phyloP scores from a whole-genome alignment of 768 basidiomycete genomes.

The Daedalea quercina region DNA sequence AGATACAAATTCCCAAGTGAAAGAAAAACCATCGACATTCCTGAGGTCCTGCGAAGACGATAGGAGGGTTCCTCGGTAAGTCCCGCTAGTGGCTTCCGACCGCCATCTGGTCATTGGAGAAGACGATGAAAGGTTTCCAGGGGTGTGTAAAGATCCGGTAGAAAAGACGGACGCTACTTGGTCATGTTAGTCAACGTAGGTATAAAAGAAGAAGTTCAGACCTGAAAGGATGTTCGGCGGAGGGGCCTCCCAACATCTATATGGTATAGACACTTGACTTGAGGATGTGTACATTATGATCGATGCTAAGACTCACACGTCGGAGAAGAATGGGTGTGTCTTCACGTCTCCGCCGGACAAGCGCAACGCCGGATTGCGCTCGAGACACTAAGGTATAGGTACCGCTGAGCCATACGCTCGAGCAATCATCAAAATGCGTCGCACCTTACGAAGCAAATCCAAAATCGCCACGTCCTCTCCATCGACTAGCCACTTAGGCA shows the following conservation, averaged over 20 bases:
- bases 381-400: slow-evolving; percentile 37
- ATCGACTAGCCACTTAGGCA: slow-evolving; percentile 20
- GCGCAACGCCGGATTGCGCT: slow-evolving; percentile 47
- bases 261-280: too few relatives aligned
- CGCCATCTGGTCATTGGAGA: too few relatives aligned
- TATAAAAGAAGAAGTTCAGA: too few relatives aligned
- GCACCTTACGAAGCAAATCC: slow-evolving; percentile 42
- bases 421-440: not conserved
- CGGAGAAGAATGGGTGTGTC: slow-evolving; percentile 41
- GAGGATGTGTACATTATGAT: too few relatives aligned
- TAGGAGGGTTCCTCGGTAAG: not conserved
- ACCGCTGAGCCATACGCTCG: not conserved
- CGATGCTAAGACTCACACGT: slow-evolving; percentile 31
- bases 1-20: not conserved
- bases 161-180: too few relatives aligned
- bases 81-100: not conserved
- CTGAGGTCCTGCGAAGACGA: not conserved
- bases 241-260: not conserved
- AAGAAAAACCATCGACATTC: not conserved
- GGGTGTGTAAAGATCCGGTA: too few relatives aligned
- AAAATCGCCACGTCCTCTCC: slow-evolving; percentile 25
- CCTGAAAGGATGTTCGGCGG: too few relatives aligned
- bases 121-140: too few relatives aligned
- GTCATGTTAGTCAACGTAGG: too few relatives aligned
- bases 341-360: slow-evolving; percentile 34